A percentile compares a stretch with the other conserved stretches of the same genome.
These are phyloP conservation scores for Aspergillus chevalieri DNA, from an alignment of 2,329 filamentous ascomycete genomes.

Conservation along the genomic window DNA sequence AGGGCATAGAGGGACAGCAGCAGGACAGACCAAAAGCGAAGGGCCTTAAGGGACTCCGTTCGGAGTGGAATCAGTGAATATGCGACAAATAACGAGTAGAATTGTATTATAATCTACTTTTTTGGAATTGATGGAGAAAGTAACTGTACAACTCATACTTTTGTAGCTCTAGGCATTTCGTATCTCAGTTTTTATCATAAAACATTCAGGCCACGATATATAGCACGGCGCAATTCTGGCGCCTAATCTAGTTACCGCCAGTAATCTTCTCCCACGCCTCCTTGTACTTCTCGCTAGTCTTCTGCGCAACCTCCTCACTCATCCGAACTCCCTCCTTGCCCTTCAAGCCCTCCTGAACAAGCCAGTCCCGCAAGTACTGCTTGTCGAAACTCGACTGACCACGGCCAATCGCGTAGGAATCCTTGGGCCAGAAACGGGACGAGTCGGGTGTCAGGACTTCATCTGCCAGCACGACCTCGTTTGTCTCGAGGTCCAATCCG, in stretches of 20 bases:
- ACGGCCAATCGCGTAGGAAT: constrained; percentile 64
- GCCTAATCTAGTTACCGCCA: constrained; percentile 42
- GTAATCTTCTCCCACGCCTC: constrained; percentile 70
- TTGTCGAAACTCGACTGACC: constrained; percentile 86
- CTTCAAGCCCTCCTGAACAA: constrained; percentile 66
- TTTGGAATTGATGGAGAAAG: not conserved
- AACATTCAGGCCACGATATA: constrained; percentile 8
- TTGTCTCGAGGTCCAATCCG: constrained; percentile 58
- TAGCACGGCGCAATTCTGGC: constrained; percentile 1
- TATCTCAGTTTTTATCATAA: constrained; percentile 11
- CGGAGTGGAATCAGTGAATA: constrained; percentile 25
- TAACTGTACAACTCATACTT: not conserved
- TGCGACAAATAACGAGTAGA: not conserved
- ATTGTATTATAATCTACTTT: not conserved
- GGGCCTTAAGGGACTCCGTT: constrained; percentile 29
- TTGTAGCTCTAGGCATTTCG: not conserved
- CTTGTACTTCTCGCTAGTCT: constrained; percentile 66
- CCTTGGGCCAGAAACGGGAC: constrained; percentile 79
- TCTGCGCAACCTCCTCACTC: constrained; percentile 62
- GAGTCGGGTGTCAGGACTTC: constrained; percentile 81
- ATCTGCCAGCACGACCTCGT: constrained; percentile 69
- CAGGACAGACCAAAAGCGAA: constrained; percentile 21
- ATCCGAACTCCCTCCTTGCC: constrained; percentile 67
- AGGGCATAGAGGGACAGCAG: constrained; percentile 5
- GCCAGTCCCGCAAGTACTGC: constrained; percentile 76